Evolutionary conservation across 208 protist genomes (phyloP).

Genomic region (Acanthamoeba culbertsoni): DNA sequence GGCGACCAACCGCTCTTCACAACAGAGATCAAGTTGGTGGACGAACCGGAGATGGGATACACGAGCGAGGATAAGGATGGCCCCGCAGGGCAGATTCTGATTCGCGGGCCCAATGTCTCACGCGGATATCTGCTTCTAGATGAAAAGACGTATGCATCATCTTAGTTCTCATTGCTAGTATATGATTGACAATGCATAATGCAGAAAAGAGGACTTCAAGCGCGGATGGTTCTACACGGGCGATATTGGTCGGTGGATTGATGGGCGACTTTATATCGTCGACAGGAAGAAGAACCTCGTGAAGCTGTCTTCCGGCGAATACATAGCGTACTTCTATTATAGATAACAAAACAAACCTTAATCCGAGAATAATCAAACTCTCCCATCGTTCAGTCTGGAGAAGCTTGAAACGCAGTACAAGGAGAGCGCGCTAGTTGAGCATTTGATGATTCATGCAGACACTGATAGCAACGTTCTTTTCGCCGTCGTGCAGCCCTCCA

Average conservation of each 20-base stretch:
- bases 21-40: constrained; percentile 55
- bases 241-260: constrained; percentile 24
- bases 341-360: no score
- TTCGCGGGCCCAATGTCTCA: constrained; percentile 42
- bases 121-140: constrained; percentile 51
- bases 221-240: constrained; percentile 53
- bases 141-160: neutral
- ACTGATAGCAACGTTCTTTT: neutral
- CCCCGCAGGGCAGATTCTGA: constrained; percentile 32
- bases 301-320: constrained; percentile 45
- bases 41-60: constrained; percentile 53
- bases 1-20: neutral
- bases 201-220: constrained; percentile 32
- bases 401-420: constrained; percentile 45
- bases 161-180: no score
- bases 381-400: constrained; percentile 8
- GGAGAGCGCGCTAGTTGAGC: neutral
- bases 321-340: constrained; percentile 59
- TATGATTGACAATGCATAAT: no score
- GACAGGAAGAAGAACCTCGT: constrained; percentile 54
- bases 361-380: no score
- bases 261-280: neutral
- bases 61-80: neutral
- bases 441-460: neutral
- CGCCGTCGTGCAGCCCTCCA: constrained; percentile 7